These are phyloP conservation scores for Mangifera indica DNA, from an alignment of 345 rosid species.

Conservation along the genomic window DNA sequence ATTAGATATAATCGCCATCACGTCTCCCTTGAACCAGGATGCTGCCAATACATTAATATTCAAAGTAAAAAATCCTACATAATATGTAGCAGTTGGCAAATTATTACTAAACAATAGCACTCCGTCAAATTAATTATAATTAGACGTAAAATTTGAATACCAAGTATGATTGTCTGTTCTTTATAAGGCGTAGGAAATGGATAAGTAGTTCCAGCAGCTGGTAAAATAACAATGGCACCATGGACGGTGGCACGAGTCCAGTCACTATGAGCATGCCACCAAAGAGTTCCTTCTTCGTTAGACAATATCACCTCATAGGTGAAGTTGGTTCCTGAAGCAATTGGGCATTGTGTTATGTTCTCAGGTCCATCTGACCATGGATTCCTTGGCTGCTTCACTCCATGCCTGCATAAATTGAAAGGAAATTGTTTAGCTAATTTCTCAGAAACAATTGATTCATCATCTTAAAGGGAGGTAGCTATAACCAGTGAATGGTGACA, in stretches of 20 bases:
- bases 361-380: conserved; percentile 43
- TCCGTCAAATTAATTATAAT: too few species aligned
- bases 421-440: background rate
- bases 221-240: conserved; percentile 5
- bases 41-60: conserved; percentile 1
- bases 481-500: conserved; percentile 21
- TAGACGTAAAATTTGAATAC: background rate
- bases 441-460: too few species aligned
- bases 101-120: too few species aligned
- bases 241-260: too few species aligned
- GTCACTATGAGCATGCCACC: too few species aligned
- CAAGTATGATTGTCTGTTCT: conserved; percentile 15
- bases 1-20: conserved; percentile 4
- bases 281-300: too few species aligned
- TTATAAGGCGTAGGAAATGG: conserved; percentile 10
- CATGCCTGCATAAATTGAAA: conserved; percentile 25
- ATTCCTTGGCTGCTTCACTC: conserved; percentile 35
- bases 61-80: background rate
- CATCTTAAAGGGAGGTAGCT: too few species aligned
- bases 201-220: conserved; percentile 2
- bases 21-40: conserved; percentile 29
- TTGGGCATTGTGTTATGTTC: conserved; percentile 34
- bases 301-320: conserved; percentile 30
- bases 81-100: background rate
- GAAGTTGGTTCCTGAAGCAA: conserved; percentile 19